Evolutionary conservation across 805 yeast species (phyloP), one percentile per base, ranked within the genome.

Genomic region (Lachancea quebecensis): DNA sequence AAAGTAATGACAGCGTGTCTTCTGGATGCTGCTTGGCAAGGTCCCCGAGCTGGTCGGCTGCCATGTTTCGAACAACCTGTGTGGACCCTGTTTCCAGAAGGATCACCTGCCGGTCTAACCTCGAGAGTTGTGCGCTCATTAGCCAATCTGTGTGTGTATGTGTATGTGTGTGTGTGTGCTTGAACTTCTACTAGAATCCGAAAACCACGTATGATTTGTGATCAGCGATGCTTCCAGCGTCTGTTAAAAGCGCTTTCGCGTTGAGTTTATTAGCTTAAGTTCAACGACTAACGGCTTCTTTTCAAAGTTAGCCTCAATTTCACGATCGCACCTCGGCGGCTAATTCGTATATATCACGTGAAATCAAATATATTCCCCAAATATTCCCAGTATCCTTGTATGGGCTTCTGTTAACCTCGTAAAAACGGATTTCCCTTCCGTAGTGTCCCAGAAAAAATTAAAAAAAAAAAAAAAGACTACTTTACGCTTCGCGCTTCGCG

Each of bases 41-140:
- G 54, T 91, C 98, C 4, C 96, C 87, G 53, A 93, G 72, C 67
- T 93, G 99, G 58, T 91, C 96, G 2, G 98, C 98, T 1, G 99
- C 99, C 9, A 96, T 87, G 59, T 87, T 88, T 53, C 98, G 77
- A 37, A 93, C 93, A 61, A 88, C 85, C 34, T 86, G 86, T 4
- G 97, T 88, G 10, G 96, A 87, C 10, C 99, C 99, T 1, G 97
- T 87, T 66, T 95, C 99, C 52, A 93, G 70, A 30, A 71, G 59
- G 9, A 71, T 62, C 35, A 71, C 75, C 53, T 71, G 68, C 31
- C 75, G 64, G 51, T 71, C 75, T 46, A 71, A 55, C 40, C 75
- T 62, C 36, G 74, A 70, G 54, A 68, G 65, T 44, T 60, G 62
- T 17, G 67, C 64, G 2, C 66, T 60, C 69, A 65, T 62, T 7